Base-by-base conservation (phyloP, 352 stramenopile species). In the Pythium chondricola region DNA sequence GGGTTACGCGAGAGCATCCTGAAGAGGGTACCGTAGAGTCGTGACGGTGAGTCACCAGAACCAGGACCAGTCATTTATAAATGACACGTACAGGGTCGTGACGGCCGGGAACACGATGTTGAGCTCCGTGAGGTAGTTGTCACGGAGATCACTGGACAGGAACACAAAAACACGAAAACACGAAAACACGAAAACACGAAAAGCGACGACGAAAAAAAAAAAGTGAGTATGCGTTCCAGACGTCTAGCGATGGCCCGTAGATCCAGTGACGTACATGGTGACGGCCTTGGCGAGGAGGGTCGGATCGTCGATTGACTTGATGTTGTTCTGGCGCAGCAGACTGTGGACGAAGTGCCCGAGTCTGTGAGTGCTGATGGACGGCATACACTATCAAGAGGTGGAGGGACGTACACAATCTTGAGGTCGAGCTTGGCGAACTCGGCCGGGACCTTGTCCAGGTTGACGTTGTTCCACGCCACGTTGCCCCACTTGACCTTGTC, bases 281-380 rank as follows among this genome's bases (percentile, higher is more conserved):
- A 77, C 43, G n/a, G 58, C 66, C 33, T 43, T 50, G 17, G 80
- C n/a, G n/a, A n/a, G 53, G 0, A 58, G 55, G n/a, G 48, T 54
- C 36, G 64, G 65, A 30, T 56, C 49, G 3, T 71, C 61, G 7
- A 86, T 55, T 4, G 65, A 58, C 17, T 47, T 58, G 21, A 87
- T 58, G 59, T 72, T 76, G 56, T 85, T 85, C 32, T 67, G 48
- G 25, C 63, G 67, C 26, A 83, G 29, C 48, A n/a, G n/a, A n/a
- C n/a, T n/a, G n/a, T n/a, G n/a, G n/a, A n/a, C n/a, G n/a, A n/a
- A n/a, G n/a, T n/a, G n/a, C n/a, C n/a, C n/a, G n/a, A n/a, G n/a
- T n/a, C n/a, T n/a, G n/a, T n/a, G n/a, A n/a, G n/a, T n/a, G n/a
- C n/a, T n/a, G n/a, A n/a, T n/a, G n/a, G n/a, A n/a, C n/a, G n/a